Evolutionary conservation across 768 basidiomycete species (phyloP), one percentile per base, ranked within the genome.

Genomic region (Trametes cubensis): DNA sequence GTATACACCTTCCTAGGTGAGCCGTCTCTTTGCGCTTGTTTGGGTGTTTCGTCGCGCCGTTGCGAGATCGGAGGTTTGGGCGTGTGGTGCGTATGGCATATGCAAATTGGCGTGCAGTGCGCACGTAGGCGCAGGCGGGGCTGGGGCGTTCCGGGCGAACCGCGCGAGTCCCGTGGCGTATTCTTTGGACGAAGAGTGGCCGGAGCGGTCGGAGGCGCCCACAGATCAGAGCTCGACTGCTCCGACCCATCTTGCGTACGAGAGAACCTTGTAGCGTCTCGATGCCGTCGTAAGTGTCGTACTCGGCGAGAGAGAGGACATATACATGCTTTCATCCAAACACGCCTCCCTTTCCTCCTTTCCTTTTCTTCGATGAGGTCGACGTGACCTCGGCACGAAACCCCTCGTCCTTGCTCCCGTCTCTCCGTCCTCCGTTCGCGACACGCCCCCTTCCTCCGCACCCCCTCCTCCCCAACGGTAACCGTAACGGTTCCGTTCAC

Each of bases 1-100:
- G 69, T 70, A 54, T 70, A 70, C 53, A 69, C 68, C 18, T 69
- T 69, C 38, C 63, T 69, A 42, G 67, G 67, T 68, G 57, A 64
- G 67, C 53, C n/a, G 18, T 44, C 48, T n/a, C 6, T 41, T 30
- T 18, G 26, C 28, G 26, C 34, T 56, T 34, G 44, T 18, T 28
- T 21, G 42, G 45, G 28, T 10, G 40, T 34, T 14, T 8, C 26
- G 26, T 20, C 45, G 28, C 15, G 48, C 50, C 39, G 56, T 38
- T 23, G n/a, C 14, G 42, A 44, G 42, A 23, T 41, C 46, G 56
- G 46, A 49, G 39, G 18, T 38, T 18, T 55, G 60, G 44, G 53
- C 53, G 47, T 23, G 10, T 44, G 61, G 48, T 53, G 38, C 45
- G 41, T 39, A 34, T 34, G 23, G 52, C 14, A 47, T 47, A 14